These are phyloP conservation scores for Pholiota conissans DNA, from an alignment of 768 basidiomycete genomes.

Conservation along the genomic window DNA sequence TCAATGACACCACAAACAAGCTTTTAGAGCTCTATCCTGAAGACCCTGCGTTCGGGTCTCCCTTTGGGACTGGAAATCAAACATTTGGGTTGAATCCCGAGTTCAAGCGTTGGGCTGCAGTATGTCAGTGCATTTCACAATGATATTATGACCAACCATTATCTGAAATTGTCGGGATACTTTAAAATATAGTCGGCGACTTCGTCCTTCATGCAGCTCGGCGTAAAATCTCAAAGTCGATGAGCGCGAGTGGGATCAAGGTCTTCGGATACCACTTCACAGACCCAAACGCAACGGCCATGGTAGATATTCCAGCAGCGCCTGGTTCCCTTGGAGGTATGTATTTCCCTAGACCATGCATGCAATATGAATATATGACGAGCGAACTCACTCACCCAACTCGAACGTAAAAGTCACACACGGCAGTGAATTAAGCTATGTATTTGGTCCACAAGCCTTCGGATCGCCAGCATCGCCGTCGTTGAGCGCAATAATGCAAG, in stretches of 20 bases:
- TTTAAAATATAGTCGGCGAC: slow-evolving; percentile 22
- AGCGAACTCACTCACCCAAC: not conserved
- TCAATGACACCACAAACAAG: slow-evolving; percentile 17
- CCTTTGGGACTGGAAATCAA: slow-evolving; percentile 40
- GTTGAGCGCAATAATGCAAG: slow-evolving; percentile 30
- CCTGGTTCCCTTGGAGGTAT: slow-evolving; percentile 26
- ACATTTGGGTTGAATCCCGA: slow-evolving; percentile 34
- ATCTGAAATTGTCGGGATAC: not conserved
- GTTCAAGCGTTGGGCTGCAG: slow-evolving; percentile 27
- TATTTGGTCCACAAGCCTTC: slow-evolving; percentile 26
- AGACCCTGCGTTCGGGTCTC: slow-evolving; percentile 38
- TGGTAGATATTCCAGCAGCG: slow-evolving; percentile 13
- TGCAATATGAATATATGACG: not conserved
- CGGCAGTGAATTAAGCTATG: slow-evolving; percentile 28
- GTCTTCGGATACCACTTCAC: slow-evolving; percentile 40
- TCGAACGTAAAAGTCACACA: slow-evolving; percentile 24
- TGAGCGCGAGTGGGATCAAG: slow-evolving; percentile 24
- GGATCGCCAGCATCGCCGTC: slow-evolving; percentile 10
- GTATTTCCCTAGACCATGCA: too few species aligned
- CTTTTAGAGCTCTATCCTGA: slow-evolving; percentile 38
- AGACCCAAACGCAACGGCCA: slow-evolving; percentile 19
- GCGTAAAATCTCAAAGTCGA: slow-evolving; percentile 4
- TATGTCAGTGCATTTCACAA: slow-evolving; percentile 24
- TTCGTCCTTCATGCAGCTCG: slow-evolving; percentile 15
- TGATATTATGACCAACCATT: too few species aligned